Evolutionary conservation across 2,329 filamentous ascomycete genomes (phyloP), one percentile per base, ranked within the genome.

Genomic region (Verticillium zaregamsianum): DNA sequence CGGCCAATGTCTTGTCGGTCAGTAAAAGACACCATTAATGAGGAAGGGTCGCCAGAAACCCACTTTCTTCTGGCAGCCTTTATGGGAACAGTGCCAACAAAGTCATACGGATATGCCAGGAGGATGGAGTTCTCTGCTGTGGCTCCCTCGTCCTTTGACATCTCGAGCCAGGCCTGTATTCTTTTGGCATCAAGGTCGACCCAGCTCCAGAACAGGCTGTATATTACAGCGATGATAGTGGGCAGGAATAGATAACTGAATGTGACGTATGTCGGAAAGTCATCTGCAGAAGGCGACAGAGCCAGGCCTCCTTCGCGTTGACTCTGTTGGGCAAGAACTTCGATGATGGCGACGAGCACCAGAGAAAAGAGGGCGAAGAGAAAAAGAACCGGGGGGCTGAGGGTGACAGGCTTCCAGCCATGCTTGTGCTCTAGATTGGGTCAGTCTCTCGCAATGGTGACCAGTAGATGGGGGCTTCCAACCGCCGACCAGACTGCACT

Each of bases 121-220:
- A 86, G 71, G 0, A 89, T 17, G 0, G 83, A 85, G 0, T 82
- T 66, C 6, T 74, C 70, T 0, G 76, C 83, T 0, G 65, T 66
- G 0, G 81, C 81, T 0, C 85, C 85, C 0, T 68, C 65, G 0
- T 66, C 15, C 11, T 77, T 80, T 0, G 84, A 86, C 0, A 89
- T 60, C 25, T 87, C 83, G 12, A 86, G 80, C 75, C 81, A 89
- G 0, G 86, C 86, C 37, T 89, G 85, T 55, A 88, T 73, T 0
- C 86, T 67, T 62, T 86, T 86, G 0, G 79, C 73, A 39, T 89
- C 83, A 0, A 88, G 68, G 58, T 89, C 86, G 0, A 87, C 76
- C 83, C 85, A 86, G 3, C 76, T 79, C 84, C 85, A 88, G 0
- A 81, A 55, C 1, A 87, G 75, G 45, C 83, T 83, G 64, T 85